Evolutionary conservation across 805 yeast species (phyloP).

Genomic region (Myxozyma monticola): DNA sequence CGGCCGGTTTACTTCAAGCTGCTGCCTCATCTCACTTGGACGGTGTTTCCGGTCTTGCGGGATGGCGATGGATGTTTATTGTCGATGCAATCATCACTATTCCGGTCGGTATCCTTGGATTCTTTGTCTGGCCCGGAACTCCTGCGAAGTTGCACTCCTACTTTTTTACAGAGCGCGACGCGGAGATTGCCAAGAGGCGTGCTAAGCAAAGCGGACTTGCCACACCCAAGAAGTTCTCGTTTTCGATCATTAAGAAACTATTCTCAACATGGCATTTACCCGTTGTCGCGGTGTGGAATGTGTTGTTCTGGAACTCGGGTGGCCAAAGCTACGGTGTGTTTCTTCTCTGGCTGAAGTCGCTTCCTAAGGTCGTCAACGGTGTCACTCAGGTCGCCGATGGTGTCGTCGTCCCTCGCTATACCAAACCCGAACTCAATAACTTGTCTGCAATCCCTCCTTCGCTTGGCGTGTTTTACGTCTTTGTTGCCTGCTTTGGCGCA

Average conservation of each 20-base stretch:
- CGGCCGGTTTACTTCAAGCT: slow-evolving; percentile 64
- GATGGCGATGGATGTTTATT: slow-evolving; percentile 76
- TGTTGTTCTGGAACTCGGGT: slow-evolving; percentile 25
- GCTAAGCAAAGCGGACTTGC: slow-evolving; percentile 42
- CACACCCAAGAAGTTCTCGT: slow-evolving; percentile 29
- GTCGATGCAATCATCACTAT: slow-evolving; percentile 63
- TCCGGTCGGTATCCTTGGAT: slow-evolving; percentile 57
- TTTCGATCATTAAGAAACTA: slow-evolving; percentile 48
- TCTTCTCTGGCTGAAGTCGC: no score
- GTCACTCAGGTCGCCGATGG: no score
- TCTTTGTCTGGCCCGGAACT: slow-evolving; percentile 63
- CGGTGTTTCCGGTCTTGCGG: slow-evolving; percentile 54
- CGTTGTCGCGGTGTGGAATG: slow-evolving; percentile 43
- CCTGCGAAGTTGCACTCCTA: slow-evolving; percentile 57
- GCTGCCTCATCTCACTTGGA: slow-evolving; percentile 50
- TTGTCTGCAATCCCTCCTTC: slow-evolving; percentile 59
- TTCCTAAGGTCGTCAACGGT: no score
- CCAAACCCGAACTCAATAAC: slow-evolving; percentile 49
- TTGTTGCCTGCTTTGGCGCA: no score
- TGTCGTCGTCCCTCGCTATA: no score
- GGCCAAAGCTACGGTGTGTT: slow-evolving; percentile 56
- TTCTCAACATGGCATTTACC: slow-evolving; percentile 51
- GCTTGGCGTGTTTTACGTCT: slow-evolving; percentile 50
- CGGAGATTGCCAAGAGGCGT: slow-evolving; percentile 51
- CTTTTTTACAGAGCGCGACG: slow-evolving; percentile 58